Evolutionary conservation across 2,329 filamentous ascomycete genomes (phyloP).

Genomic region (Ophiostoma sp.): DNA sequence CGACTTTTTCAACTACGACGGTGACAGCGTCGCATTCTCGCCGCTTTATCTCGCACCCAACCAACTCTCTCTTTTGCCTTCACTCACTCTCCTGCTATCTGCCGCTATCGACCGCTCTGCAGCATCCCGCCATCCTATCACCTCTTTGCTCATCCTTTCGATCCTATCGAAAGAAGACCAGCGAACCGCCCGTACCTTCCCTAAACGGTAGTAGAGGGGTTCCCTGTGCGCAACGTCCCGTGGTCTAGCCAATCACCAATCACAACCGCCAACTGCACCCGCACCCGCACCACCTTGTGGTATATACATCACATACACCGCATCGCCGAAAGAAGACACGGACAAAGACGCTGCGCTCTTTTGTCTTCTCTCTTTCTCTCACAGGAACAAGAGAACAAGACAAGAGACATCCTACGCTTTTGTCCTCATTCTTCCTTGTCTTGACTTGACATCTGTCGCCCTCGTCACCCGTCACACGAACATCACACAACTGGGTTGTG

Average conservation of each 20-base stretch:
- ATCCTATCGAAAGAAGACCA: slow-evolving; percentile 17
- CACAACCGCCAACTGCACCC: slow-evolving; percentile 14
- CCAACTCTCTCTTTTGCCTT: neutral
- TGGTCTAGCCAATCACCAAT: slow-evolving; percentile 14
- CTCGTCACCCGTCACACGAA: slow-evolving; percentile 16
- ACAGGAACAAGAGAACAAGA: neutral
- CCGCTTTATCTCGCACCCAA: neutral
- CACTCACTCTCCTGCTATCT: neutral
- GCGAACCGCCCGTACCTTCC: slow-evolving; percentile 28
- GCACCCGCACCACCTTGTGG: neutral
- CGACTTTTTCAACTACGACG: neutral
- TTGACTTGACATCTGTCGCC: slow-evolving; percentile 14
- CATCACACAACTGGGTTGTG: slow-evolving; percentile 28
- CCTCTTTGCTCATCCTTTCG: neutral
- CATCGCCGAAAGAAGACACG: slow-evolving; percentile 19
- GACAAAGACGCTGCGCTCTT: slow-evolving; percentile 22
- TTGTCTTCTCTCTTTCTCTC: neutral
- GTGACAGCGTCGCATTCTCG: slow-evolving; percentile 7
- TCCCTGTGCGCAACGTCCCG: slow-evolving; percentile 2
- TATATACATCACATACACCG: neutral
- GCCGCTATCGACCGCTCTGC: neutral
- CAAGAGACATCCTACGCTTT: slow-evolving; percentile 8
- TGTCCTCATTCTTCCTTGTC: slow-evolving; percentile 7
- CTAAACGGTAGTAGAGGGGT: slow-evolving; percentile 26
- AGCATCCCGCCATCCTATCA: neutral